Evolutionary conservation across 805 yeast genomes (phyloP), one percentile per base, ranked within the genome.

Genomic region (Clavispora carvajalis): DNA sequence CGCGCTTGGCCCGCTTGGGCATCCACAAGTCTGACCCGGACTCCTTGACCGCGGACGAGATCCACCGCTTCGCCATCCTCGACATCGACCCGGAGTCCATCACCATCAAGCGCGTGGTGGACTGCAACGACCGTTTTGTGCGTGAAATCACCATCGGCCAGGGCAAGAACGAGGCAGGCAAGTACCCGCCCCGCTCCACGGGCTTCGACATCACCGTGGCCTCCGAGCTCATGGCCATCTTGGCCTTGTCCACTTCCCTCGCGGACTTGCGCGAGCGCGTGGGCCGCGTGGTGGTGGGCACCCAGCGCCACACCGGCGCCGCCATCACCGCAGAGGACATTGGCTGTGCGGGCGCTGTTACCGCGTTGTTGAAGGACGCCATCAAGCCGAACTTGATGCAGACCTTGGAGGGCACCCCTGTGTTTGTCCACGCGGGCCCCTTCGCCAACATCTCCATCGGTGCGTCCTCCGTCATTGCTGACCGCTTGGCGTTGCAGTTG

Each of bases 191-290:
- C 18, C 80, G 98, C 58, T 74, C 77, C 47, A 81, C 96, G 15
- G 98, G 98, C 11, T 89, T 91, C 65, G 98, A 91, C 61, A 90
- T 91, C 59, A 84, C 97, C 11, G 98, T 91, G 48, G 98, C 98
- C 8, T 82, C 91, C 23, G 98, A 91, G 69, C 77, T 89, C 51
- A 91, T 91, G 98, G 97, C 98, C 17, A 86, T 91, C 43, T 73
- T 91, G 50, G 96, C 98, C 3, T 72, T 91, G 39, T 78, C 95
- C 7, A 80, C 78, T 39, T 79, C 83, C 22, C 74, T 91, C 54
- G 67, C 75, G 44, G 97, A 91, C 62, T 77, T 91, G 85, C 77
- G 96, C 60, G 77, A 76, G 53, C 78, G 98, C 58, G 80, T 91
- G 38, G 96, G 96, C 43, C 76, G 75, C 43, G 84, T 91, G 70